Base-by-base conservation (phyloP, 129 eudicot species). In the Cynara cardunculus region DNA sequence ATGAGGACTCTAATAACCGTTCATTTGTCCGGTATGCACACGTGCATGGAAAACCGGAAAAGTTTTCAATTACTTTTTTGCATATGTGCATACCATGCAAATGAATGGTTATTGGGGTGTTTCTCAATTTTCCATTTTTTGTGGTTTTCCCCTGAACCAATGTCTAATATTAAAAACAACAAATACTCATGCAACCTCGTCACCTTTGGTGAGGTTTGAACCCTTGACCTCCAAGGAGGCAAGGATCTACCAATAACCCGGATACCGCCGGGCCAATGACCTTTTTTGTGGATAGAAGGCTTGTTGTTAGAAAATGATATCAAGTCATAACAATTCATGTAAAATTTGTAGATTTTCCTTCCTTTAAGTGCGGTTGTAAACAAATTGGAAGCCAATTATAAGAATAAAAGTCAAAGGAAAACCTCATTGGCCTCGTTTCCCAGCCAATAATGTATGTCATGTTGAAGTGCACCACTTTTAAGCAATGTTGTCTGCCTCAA, bases 391-490 rank as follows among this genome's bases (percentile, higher is more conserved):
- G 28, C 25, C 22, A 46, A 16, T 39, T 69, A 59, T 78, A 67
- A 49, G 44, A 24, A 13, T 24, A 56, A 28, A 73, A 65, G 56
- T 22, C 66, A 71, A 83, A 72, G 49, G 21, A 49, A 72, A 77
- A 88, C 97, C 94, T 91, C 92, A 61, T 75, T 89, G 13, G 92
- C 89, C 24, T 86, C 90, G 25, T 83, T 91, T 66, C 97, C 97
- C 46, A 89, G 85, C 97, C 97, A 91, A 78, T 89, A 91, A 78
- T 91, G 97, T 79, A 91, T 89, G 74, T 91, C 87, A 74, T 91
- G 91, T 19, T 79, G 89, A 67, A 85, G 84, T 68, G 87, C 35
- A 34, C 94, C 92, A 30, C 75, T 85, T 80, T 87, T 91, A 7
- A 87, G 86, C 83, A 87, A 80, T 68, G 83, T 61, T 18, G 97